Percentiles rank a stretch among this genome's conserved stretches.
Conservation (phyloP, 2,329 filamentous ascomycete species). For the Dactylella cylindrospora region DNA sequence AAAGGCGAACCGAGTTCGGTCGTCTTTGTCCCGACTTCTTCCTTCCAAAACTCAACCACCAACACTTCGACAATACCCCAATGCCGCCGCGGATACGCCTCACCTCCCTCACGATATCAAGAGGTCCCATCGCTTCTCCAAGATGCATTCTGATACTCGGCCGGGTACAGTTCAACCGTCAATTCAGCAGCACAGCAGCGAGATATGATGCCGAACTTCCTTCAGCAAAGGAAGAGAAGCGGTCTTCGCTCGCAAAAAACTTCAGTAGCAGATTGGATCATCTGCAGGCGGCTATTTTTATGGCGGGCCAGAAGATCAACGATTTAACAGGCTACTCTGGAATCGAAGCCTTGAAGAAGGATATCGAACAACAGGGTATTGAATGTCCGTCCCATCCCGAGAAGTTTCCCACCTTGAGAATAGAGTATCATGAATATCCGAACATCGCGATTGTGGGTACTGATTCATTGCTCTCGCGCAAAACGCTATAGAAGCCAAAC, state of each 20-base stretch:
- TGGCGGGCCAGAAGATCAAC: constrained; percentile 85
- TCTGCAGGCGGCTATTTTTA: constrained; percentile 78
- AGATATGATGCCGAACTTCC: constrained; percentile 52
- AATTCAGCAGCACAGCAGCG: constrained; percentile 19
- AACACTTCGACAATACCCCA: constrained; percentile 6
- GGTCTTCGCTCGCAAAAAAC: constrained; percentile 62
- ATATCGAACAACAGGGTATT: constrained; percentile 69
- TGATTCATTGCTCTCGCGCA: constrained; percentile 45
- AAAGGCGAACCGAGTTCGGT: no score
- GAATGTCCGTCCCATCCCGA: constrained; percentile 15
- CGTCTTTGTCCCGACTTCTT: no score
- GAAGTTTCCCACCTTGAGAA: background rate
- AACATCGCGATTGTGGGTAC: constrained; percentile 54
- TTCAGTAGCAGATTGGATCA: constrained; percentile 82
- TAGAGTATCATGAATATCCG: constrained; percentile 38
- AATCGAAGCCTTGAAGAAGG: constrained; percentile 79
- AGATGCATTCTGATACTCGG: constrained; percentile 1
- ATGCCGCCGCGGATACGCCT: constrained; percentile 43
- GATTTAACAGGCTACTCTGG: constrained; percentile 90
- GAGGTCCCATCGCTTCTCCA: background rate
- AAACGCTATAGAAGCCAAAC: constrained; percentile 58
- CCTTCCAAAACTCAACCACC: background rate
- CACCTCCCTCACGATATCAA: constrained; percentile 4
- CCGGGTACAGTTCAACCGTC: no score
- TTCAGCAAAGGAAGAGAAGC: constrained; percentile 58